Evolutionary conservation across 306 rosid genomes (phyloP).

Genomic region (Quercus alba): DNA sequence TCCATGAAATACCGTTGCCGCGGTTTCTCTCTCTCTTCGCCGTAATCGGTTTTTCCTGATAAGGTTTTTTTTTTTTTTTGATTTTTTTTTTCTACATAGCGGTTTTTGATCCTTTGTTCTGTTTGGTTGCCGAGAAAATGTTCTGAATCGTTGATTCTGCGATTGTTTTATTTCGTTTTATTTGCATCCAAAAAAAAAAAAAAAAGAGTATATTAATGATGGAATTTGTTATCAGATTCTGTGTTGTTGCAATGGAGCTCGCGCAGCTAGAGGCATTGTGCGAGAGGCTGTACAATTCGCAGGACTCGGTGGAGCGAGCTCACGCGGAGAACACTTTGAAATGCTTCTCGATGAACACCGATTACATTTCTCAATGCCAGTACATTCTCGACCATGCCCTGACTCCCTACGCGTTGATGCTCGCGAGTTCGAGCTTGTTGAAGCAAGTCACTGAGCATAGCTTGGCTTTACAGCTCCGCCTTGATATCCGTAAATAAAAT

Average conservation of each 20-base stretch:
- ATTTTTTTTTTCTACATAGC: too few relatives aligned
- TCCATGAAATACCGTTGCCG: background rate
- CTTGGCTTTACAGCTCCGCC: slow-evolving; percentile 60
- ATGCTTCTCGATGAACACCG: slow-evolving; percentile 60
- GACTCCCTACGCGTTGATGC: slow-evolving; percentile 60
- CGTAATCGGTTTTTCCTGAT: background rate
- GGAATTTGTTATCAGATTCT: slow-evolving; percentile 5
- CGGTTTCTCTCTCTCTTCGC: background rate
- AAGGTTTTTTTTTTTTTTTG: too few relatives aligned
- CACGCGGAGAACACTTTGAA: slow-evolving; percentile 61
- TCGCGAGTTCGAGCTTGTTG: slow-evolving; percentile 61
- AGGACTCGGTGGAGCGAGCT: slow-evolving; percentile 60
- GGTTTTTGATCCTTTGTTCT: background rate
- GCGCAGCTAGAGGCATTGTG: slow-evolving; percentile 62
- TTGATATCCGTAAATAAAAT: slow-evolving; percentile 46
- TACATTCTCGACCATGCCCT: slow-evolving; percentile 61
- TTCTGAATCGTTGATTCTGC: background rate
- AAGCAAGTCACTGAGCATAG: slow-evolving; percentile 67
- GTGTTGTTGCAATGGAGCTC: slow-evolving; percentile 38
- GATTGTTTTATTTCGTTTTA: background rate
- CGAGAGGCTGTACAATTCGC: slow-evolving; percentile 61
- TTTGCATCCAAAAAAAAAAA: background rate
- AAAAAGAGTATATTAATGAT: background rate
- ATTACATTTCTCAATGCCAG: slow-evolving; percentile 60
- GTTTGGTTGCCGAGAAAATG: background rate